Conservation (phyloP, 148 eudicot species). For the Drosera capensis region DNA sequence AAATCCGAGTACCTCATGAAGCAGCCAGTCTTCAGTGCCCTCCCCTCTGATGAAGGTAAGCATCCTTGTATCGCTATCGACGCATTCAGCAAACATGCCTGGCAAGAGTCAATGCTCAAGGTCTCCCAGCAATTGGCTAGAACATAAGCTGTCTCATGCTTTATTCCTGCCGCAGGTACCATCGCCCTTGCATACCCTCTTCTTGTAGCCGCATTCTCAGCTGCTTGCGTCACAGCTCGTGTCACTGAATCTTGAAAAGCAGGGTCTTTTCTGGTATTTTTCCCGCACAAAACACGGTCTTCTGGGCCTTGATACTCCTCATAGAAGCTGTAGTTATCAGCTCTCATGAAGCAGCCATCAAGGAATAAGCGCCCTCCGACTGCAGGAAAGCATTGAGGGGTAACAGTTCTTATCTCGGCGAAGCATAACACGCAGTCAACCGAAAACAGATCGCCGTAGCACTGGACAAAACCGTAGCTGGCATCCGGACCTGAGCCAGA, state of each 20-base stretch:
- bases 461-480: slow-evolving; percentile 32
- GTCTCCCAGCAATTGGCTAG: slow-evolving; percentile 49
- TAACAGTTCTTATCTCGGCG: slow-evolving; percentile 30
- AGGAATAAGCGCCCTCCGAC: slow-evolving; percentile 29
- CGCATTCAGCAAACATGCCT: slow-evolving; percentile 34
- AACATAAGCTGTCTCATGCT: slow-evolving; percentile 25
- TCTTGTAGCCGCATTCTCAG: slow-evolving; percentile 10
- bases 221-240: slow-evolving; percentile 20
- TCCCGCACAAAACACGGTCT: slow-evolving; percentile 24
- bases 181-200: slow-evolving; percentile 19
- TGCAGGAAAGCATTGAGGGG: slow-evolving; percentile 34
- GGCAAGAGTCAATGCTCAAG: slow-evolving; percentile 18
- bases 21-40: slow-evolving; percentile 45
- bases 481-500: slow-evolving; percentile 22
- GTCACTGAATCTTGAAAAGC: slow-evolving; percentile 13
- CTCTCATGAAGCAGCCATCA: slow-evolving; percentile 40
- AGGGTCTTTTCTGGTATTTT: slow-evolving; percentile 9
- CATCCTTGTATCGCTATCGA: slow-evolving; percentile 21
- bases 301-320: slow-evolving; percentile 18
- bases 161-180: slow-evolving; percentile 8
- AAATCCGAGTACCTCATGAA: slow-evolving; percentile 48
- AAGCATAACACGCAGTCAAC: slow-evolving; percentile 40
- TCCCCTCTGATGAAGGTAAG: slow-evolving; percentile 43
- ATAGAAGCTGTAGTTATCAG: slow-evolving; percentile 24
- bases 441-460: slow-evolving; percentile 45